Evolutionary conservation across 1,284 basidiomycete genomes (phyloP), one percentile per base, ranked within the genome.

Genomic region (Puccinia polysora): DNA sequence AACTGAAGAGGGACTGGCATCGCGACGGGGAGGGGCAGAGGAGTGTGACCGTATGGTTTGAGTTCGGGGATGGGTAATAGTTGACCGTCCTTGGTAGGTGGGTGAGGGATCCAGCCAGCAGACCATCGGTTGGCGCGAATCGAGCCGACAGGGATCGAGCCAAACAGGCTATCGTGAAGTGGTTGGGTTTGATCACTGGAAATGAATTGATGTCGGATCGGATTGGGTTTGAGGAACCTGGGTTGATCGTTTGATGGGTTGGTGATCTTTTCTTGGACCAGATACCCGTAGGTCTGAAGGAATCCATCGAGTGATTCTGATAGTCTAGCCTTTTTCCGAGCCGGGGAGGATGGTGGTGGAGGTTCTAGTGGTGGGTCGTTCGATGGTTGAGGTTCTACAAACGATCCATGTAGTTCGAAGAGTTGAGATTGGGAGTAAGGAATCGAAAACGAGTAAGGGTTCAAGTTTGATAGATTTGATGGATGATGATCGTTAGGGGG

Each of bases 11-110:
- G 77, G 3, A 78, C 75, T 1, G 78, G 69, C 20, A 73, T 73
- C 0, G 77, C 75, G 25, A 78, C 52, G 12, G 77, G 75, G 28
- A 62, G 59, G 0, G 77, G 77, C 8, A 78, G 64, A 20, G 73
- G 63, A 2, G 76, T 77, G 34, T 64, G 62, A 36, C 75, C 75
- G 73, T 77, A 77, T 4, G 77, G 77, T n/a, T 52, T 55, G n/a
- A 65, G 64, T 52, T 65, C 64, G 0, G 64, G 49, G 1, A 50
- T 28, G 28, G 64, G 49, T 15, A 53, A 15, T 8, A 36, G 18
- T 1, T 20, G 10, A 3, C 53, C 53, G 15, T 56, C 32, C 25
- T 34, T 14, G 15, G 3, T 36, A n/a, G 64, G 64, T 1, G 64
- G 64, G 28, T 65, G 64, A 5, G 64, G 64, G 36, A 65, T 65